Percentiles rank a stretch among this genome's conserved stretches.
phyloP scores from a whole-genome alignment of 441 rosid species.

The Sinapis alba region DNA sequence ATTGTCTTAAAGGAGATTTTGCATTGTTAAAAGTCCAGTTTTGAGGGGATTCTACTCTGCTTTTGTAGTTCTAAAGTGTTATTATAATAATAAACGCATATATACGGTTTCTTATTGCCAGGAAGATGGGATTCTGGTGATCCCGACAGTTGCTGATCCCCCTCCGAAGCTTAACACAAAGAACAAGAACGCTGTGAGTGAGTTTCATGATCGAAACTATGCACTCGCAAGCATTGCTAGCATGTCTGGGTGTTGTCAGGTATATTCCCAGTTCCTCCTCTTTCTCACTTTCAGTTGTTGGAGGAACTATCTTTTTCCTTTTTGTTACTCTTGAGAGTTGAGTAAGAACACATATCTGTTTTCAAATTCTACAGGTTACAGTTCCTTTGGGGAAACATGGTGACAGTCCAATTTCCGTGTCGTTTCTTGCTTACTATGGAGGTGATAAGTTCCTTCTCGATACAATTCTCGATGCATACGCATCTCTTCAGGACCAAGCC shows the following conservation, averaged over 20 bases:
- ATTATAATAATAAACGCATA: slow-evolving; percentile 23
- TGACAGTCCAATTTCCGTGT: slow-evolving; percentile 68
- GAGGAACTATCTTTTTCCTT: slow-evolving; percentile 10
- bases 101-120: slow-evolving; percentile 31
- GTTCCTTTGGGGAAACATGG: slow-evolving; percentile 81
- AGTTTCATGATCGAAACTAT: slow-evolving; percentile 61
- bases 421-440: slow-evolving; percentile 80
- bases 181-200: slow-evolving; percentile 51
- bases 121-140: slow-evolving; percentile 81
- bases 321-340: slow-evolving; percentile 3
- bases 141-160: slow-evolving; percentile 81
- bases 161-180: slow-evolving; percentile 67
- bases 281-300: slow-evolving; percentile 9
- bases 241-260: slow-evolving; percentile 99
- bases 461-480: slow-evolving; percentile 71
- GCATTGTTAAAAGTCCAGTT: neutral
- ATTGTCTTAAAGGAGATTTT: too few relatives aligned
- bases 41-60: neutral
- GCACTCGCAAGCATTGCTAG: slow-evolving; percentile 76
- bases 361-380: slow-evolving; percentile 56
- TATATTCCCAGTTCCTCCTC: slow-evolving; percentile 29
- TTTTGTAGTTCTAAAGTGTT: neutral
- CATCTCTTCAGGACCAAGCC: slow-evolving; percentile 83
- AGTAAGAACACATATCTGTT: slow-evolving; percentile 18
- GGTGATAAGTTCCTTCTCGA: slow-evolving; percentile 95